Conservation (phyloP, 345 rosid species). For the Streptanthus diversifolius region DNA sequence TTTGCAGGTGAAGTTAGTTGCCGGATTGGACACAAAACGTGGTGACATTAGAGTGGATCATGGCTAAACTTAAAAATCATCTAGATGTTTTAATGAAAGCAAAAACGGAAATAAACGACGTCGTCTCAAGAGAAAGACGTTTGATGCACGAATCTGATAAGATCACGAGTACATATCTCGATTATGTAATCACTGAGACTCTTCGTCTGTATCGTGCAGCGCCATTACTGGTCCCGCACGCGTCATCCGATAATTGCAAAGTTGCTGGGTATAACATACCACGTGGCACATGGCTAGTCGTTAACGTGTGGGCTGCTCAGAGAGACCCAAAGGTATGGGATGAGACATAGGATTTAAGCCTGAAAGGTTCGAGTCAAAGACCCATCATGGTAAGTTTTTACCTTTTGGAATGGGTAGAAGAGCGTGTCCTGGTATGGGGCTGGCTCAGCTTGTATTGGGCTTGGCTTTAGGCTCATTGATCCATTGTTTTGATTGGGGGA, state of each 20-base stretch:
- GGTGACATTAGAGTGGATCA: slow-evolving; percentile 1
- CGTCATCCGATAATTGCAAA: slow-evolving; percentile 31
- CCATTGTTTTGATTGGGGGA: slow-evolving; percentile 41
- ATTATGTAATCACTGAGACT: slow-evolving; percentile 35
- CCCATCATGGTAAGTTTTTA: not conserved
- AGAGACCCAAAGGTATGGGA: slow-evolving; percentile 43
- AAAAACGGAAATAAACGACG: not conserved
- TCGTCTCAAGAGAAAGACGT: not conserved
- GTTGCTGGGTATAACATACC: slow-evolving; percentile 40
- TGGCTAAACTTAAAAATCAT: slow-evolving; percentile 13
- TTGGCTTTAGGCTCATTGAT: slow-evolving; percentile 33
- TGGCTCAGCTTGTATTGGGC: slow-evolving; percentile 27
- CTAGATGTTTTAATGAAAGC: not conserved
- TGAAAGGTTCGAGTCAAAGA: slow-evolving; percentile 27
- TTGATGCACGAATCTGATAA: slow-evolving; percentile 38
- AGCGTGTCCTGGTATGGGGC: slow-evolving; percentile 19
- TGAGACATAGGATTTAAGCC: slow-evolving; percentile 39
- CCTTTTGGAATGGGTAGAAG: slow-evolving; percentile 18
- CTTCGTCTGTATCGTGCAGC: slow-evolving; percentile 22
- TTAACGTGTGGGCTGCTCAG: slow-evolving; percentile 48
- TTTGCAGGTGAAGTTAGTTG: not conserved
- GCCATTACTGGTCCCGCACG: slow-evolving; percentile 43
- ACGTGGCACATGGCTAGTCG: slow-evolving; percentile 36
- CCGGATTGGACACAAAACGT: slow-evolving; percentile 16
- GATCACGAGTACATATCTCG: slow-evolving; percentile 26